phyloP scores from a whole-genome alignment of 176 grass and related monocot species.

The Juncus effusus region DNA sequence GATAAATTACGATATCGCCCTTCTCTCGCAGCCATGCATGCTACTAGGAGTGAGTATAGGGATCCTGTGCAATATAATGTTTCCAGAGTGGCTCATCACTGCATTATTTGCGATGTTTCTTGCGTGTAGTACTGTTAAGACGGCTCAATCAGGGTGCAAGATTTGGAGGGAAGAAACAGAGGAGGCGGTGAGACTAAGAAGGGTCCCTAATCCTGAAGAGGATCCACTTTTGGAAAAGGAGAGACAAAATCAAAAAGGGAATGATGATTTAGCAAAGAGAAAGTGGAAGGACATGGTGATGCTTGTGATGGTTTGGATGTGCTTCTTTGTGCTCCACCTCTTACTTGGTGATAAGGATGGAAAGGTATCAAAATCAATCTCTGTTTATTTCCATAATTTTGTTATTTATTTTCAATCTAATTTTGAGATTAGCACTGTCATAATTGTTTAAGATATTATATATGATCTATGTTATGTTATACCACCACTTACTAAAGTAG shows the following conservation, averaged over 20 bases:
- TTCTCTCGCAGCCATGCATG: constrained; percentile 69
- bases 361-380: constrained; percentile 39
- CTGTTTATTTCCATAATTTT: background rate
- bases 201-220: constrained; percentile 2
- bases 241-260: background rate
- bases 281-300: constrained; percentile 54
- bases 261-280: constrained; percentile 12
- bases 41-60: constrained; percentile 77
- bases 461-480: no score
- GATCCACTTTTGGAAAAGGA: constrained; percentile 34
- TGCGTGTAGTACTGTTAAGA: constrained; percentile 59
- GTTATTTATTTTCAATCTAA: no score
- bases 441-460: no score
- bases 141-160: constrained; percentile 48
- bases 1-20: constrained; percentile 67
- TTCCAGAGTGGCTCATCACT: constrained; percentile 90
- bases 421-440: no score
- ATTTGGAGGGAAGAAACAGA: constrained; percentile 54
- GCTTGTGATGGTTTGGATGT: constrained; percentile 55
- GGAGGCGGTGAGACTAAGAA: background rate
- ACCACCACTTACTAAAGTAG: no score
- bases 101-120: constrained; percentile 59
- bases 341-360: constrained; percentile 70
- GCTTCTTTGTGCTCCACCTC: constrained; percentile 76
- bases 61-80: constrained; percentile 68